A percentile compares a stretch with the other conserved stretches of the same genome.
Conservation (phyloP, 208 protist genomes). For the Trypanosoma grayi region DNA sequence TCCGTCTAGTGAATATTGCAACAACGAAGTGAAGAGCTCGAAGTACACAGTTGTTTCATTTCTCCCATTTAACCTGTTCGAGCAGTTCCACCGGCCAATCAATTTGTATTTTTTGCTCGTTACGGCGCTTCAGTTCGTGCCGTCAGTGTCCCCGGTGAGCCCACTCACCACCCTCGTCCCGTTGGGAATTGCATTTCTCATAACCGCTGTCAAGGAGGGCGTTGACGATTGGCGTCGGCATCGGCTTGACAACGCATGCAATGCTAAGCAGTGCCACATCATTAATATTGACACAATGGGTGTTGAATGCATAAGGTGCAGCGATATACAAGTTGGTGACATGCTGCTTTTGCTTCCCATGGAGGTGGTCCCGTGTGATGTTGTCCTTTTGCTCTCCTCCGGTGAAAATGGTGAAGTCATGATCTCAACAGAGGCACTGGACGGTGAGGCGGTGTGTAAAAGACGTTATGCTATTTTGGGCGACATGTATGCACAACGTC, state of each 20-base stretch:
- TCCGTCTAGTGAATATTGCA: constrained; percentile 34
- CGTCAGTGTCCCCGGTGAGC: constrained; percentile 81
- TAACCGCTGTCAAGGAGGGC: constrained; percentile 91
- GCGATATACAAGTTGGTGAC: constrained; percentile 77
- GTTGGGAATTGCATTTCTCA: constrained; percentile 85
- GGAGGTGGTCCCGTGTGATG: constrained; percentile 86
- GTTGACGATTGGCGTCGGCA: constrained; percentile 88
- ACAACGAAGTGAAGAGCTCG: constrained; percentile 88
- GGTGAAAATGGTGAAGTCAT: constrained; percentile 60
- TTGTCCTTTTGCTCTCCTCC: constrained; percentile 77
- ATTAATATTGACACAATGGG: constrained; percentile 35
- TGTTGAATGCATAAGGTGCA: constrained; percentile 40
- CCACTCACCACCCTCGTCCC: constrained; percentile 88
- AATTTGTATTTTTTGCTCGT: constrained; percentile 96
- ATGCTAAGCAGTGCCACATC: constrained; percentile 51
- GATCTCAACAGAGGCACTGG: constrained; percentile 90
- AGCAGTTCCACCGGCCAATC: constrained; percentile 94
- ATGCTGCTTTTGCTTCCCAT: constrained; percentile 63
- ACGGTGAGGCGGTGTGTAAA: constrained; percentile 90
- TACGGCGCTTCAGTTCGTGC: constrained; percentile 84
- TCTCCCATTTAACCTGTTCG: constrained; percentile 93
- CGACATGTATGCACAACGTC: constrained; percentile 29
- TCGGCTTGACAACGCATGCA: constrained; percentile 58
- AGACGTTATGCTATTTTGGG: constrained; percentile 51
- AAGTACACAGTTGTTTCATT: constrained; percentile 96